Percentiles rank a stretch among this genome's conserved stretches.
Conservation (phyloP, 352 stramenopile species). For the Pythium rhizo-oryzae region DNA sequence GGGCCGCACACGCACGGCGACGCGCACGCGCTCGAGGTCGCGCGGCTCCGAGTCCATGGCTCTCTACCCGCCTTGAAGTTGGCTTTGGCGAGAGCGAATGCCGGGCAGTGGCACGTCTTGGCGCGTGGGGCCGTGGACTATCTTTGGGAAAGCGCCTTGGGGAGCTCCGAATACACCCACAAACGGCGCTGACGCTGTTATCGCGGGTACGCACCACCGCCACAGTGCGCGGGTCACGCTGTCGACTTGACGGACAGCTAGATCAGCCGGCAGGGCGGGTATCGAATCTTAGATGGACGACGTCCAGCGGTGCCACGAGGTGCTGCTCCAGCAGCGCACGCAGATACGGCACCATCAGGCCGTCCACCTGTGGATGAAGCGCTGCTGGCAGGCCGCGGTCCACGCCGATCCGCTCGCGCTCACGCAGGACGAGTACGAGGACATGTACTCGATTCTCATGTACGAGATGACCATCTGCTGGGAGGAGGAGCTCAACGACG, state of each 20-base stretch:
- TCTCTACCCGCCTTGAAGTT: no score
- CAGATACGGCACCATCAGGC: conserved; percentile 45
- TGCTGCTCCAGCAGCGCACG: conserved; percentile 48
- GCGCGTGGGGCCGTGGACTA: neutral
- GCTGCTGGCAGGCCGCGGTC: conserved; percentile 39
- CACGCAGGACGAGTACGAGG: conserved; percentile 43
- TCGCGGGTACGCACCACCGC: no score
- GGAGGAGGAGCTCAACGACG: conserved; percentile 55
- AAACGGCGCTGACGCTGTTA: neutral
- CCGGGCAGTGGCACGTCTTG: no score
- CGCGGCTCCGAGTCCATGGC: conserved; percentile 17
- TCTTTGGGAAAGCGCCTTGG: neutral
- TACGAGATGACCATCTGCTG: conserved; percentile 68
- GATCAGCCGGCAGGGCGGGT: neutral
- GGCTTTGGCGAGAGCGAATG: no score
- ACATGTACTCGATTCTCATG: conserved; percentile 54
- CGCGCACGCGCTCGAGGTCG: conserved; percentile 60
- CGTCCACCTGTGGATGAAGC: conserved; percentile 44
- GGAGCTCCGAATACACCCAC: neutral
- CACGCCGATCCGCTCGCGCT: conserved; percentile 27
- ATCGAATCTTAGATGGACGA: conserved; percentile 35
- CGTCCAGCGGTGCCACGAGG: conserved; percentile 40
- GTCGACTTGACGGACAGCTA: no score
- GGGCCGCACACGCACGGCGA: conserved; percentile 81
- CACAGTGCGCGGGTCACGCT: no score